phyloP scores from a whole-genome alignment of 2,329 filamentous ascomycete genomes.

The Paraphaeosphaeria sporulosa region DNA sequence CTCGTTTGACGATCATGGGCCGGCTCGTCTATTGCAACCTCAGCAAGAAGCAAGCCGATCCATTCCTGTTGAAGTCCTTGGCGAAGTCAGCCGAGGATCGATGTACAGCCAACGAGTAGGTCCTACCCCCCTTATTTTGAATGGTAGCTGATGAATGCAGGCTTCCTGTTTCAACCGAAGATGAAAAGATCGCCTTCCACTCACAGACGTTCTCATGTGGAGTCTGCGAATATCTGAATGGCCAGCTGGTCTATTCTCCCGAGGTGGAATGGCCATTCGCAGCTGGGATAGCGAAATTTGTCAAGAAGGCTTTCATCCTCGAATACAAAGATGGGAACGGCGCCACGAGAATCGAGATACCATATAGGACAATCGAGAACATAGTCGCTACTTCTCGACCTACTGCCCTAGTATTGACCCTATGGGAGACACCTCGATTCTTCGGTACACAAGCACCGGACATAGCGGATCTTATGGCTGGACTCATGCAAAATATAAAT shows the following conservation, averaged over 20 bases:
- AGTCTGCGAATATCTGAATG: constrained; percentile 48
- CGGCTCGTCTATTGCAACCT: constrained; percentile 10
- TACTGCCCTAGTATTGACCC: constrained; percentile 41
- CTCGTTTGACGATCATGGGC: constrained; percentile 14
- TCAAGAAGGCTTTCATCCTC: constrained; percentile 34
- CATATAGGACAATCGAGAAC: constrained; percentile 46
- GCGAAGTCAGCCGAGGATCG: constrained; percentile 17
- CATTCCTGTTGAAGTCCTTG: constrained; percentile 16
- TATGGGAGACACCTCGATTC: constrained; percentile 45
- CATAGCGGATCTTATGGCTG: constrained; percentile 17
- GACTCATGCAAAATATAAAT: constrained; percentile 9
- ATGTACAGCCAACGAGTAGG: constrained; percentile 7
- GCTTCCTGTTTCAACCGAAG: background rate
- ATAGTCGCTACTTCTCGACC: constrained; percentile 39
- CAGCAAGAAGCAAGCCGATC: constrained; percentile 15
- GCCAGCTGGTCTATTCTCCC: constrained; percentile 45
- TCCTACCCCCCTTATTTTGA: background rate
- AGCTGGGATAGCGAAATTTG: constrained; percentile 42
- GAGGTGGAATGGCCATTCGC: constrained; percentile 48
- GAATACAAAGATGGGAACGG: constrained; percentile 15
- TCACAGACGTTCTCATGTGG: constrained; percentile 27
- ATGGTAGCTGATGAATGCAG: constrained; percentile 1
- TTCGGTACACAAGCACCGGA: constrained; percentile 31
- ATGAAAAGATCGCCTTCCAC: constrained; percentile 15
- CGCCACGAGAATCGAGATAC: constrained; percentile 42